phyloP scores from a whole-genome alignment of 805 yeast species.

The Yamadazyma olivae region DNA sequence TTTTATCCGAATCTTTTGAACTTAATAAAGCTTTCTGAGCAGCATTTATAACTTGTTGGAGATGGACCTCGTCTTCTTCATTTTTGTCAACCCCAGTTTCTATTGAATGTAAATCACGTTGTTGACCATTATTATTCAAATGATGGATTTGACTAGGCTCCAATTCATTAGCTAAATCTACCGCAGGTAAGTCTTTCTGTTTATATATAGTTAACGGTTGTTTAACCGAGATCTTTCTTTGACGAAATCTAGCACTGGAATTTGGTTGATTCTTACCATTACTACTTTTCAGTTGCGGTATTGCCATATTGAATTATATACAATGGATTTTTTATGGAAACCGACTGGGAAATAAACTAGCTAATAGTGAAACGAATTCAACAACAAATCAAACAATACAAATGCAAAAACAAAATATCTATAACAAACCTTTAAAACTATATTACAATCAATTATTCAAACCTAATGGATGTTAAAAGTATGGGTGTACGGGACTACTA shows the following conservation, averaged over 20 bases:
- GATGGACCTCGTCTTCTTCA: conserved; percentile 95
- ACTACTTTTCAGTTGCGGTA: conserved; percentile 32
- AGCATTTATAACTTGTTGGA: conserved; percentile 86
- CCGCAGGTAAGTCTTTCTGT: conserved; percentile 76
- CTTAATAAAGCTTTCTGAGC: conserved; percentile 59
- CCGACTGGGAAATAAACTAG: no score
- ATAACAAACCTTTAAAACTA: no score
- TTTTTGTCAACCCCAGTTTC: conserved; percentile 98
- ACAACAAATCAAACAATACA: not conserved
- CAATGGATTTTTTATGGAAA: no score
- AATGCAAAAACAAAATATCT: no score
- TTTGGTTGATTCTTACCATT: conserved; percentile 22
- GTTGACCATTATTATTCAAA: conserved; percentile 55
- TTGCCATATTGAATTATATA: conserved; percentile 27
- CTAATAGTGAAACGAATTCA: no score
- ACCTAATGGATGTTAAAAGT: no score
- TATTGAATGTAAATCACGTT: conserved; percentile 81
- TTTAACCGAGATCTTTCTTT: conserved; percentile 90
- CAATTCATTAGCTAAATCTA: conserved; percentile 47
- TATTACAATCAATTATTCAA: no score
- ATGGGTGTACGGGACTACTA: no score
- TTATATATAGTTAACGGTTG: conserved; percentile 75
- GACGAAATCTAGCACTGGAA: conserved; percentile 81
- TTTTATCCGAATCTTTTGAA: conserved; percentile 30
- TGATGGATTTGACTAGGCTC: conserved; percentile 44